phyloP scores from a whole-genome alignment of 768 basidiomycete genomes.

The Russula abietina region DNA sequence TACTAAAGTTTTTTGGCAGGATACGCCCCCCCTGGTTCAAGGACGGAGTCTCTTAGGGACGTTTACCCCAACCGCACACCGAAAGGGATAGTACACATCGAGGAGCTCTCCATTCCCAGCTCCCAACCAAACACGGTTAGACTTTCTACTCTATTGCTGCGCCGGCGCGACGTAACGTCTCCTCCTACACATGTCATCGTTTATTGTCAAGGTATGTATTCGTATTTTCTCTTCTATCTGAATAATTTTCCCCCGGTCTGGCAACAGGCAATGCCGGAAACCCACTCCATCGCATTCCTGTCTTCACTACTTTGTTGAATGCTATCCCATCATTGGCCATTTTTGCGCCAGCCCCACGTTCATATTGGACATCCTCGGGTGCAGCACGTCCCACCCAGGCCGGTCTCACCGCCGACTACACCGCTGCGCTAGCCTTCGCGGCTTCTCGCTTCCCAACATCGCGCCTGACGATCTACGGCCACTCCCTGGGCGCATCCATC shows the following conservation, averaged over 20 bases:
- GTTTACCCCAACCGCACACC: slow-evolving; percentile 26
- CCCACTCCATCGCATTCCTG: slow-evolving; percentile 40
- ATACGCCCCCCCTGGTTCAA: slow-evolving; percentile 39
- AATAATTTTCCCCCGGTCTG: neutral
- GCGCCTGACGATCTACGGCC: slow-evolving; percentile 39
- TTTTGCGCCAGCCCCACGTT: slow-evolving; percentile 42
- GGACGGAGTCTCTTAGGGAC: slow-evolving; percentile 32
- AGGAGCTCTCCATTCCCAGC: slow-evolving; percentile 30
- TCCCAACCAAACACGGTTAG: slow-evolving; percentile 17
- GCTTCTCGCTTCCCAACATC: slow-evolving; percentile 32
- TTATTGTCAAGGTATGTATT: slow-evolving; percentile 33
- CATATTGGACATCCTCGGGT: slow-evolving; percentile 43
- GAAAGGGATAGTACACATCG: slow-evolving; percentile 26
- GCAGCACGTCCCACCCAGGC: slow-evolving; percentile 35
- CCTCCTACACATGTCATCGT: slow-evolving; percentile 30
- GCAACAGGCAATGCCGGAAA: slow-evolving; percentile 45
- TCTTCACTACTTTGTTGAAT: slow-evolving; percentile 35
- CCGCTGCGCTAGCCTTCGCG: slow-evolving; percentile 31
- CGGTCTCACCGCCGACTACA: slow-evolving; percentile 40
- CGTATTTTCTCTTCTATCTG: neutral
- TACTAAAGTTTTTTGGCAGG: slow-evolving; percentile 26
- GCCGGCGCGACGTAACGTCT: neutral
- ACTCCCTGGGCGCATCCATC: slow-evolving; percentile 45
- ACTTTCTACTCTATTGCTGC: slow-evolving; percentile 30
- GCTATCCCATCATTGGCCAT: slow-evolving; percentile 26